A percentile compares a stretch with the other conserved stretches of the same genome.
phyloP scores from a whole-genome alignment of 495 filamentous ascomycete species.

The Lophiotrema nucula region DNA sequence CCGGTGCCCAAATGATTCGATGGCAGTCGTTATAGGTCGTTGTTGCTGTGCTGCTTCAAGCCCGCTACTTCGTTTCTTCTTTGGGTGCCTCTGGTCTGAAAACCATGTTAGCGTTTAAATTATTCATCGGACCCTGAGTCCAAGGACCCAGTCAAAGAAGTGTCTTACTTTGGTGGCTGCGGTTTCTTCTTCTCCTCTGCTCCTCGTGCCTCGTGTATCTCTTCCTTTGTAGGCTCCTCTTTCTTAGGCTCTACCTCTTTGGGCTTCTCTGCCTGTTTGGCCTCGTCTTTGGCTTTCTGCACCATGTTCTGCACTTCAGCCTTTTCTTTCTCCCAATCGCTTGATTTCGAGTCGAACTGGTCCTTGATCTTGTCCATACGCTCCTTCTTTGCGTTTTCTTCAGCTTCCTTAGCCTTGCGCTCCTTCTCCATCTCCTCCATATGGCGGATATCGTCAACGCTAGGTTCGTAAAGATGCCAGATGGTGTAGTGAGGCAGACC shows the following conservation, averaged over 20 bases:
- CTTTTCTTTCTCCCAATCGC: conserved; percentile 79
- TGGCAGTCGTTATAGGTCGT: conserved; percentile 12
- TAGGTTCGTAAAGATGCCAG: conserved; percentile 99
- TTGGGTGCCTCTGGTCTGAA: not conserved
- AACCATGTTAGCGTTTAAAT: no score
- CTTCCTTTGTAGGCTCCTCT: conserved; percentile 4
- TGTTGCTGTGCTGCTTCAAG: conserved; percentile 3
- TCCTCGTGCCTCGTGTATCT: conserved; percentile 8
- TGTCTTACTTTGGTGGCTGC: conserved; percentile 1
- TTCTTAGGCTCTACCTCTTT: conserved; percentile 1
- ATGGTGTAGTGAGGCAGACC: conserved; percentile 98
- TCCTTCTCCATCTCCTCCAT: conserved; percentile 96
- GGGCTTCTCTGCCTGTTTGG: conserved; percentile 25
- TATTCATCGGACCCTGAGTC: no score
- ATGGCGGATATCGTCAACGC: conserved; percentile 91
- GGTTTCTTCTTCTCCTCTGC: conserved; percentile 44
- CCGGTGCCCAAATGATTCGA: no score
- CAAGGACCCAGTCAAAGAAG: conserved; percentile 1
- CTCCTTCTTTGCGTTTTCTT: conserved; percentile 66
- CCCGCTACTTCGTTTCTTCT: not conserved
- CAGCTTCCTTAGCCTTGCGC: conserved; percentile 64
- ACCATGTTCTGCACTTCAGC: conserved; percentile 67
- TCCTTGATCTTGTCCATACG: conserved; percentile 67
- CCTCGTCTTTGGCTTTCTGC: conserved; percentile 57
- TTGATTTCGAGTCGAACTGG: conserved; percentile 54